phyloP scores from a whole-genome alignment of 306 rosid species.

The Corylus americana region DNA sequence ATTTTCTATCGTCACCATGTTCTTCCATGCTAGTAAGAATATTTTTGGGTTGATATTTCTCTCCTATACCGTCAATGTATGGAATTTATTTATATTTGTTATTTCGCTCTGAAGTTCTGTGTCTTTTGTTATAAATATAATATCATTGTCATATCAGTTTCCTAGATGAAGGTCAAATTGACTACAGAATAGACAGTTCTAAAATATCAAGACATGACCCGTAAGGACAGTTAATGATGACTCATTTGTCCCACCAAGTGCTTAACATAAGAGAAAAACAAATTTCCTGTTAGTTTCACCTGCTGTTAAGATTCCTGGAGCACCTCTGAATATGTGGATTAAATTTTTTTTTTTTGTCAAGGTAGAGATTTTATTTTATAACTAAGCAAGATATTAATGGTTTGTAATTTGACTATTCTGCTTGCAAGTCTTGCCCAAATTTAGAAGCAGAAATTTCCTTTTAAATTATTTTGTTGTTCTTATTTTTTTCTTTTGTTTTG shows the following conservation, averaged over 20 bases:
- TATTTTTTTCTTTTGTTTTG: not conserved
- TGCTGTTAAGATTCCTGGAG: no score
- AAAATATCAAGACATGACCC: no score
- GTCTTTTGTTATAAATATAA: no score
- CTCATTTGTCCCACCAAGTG: not conserved
- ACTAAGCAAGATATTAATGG: not conserved
- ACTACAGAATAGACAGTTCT: not conserved
- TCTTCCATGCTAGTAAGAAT: slow-evolving; percentile 2
- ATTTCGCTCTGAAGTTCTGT: not conserved
- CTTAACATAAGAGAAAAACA: not conserved
- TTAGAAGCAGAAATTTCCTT: not conserved
- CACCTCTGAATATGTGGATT: not conserved
- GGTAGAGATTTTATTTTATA: not conserved
- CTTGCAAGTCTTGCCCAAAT: not conserved
- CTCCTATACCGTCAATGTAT: not conserved
- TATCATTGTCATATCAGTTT: no score
- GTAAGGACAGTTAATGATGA: not conserved
- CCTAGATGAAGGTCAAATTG: not conserved
- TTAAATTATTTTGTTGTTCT: not conserved
- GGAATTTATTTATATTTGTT: not conserved
- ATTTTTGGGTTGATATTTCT: not conserved
- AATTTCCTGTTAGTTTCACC: not conserved
- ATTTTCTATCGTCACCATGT: slow-evolving; percentile 16
- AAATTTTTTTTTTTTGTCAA: not conserved
- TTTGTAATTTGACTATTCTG: not conserved